phyloP scores from a whole-genome alignment of 2,329 filamentous ascomycete genomes.

The Nemania sp. region DNA sequence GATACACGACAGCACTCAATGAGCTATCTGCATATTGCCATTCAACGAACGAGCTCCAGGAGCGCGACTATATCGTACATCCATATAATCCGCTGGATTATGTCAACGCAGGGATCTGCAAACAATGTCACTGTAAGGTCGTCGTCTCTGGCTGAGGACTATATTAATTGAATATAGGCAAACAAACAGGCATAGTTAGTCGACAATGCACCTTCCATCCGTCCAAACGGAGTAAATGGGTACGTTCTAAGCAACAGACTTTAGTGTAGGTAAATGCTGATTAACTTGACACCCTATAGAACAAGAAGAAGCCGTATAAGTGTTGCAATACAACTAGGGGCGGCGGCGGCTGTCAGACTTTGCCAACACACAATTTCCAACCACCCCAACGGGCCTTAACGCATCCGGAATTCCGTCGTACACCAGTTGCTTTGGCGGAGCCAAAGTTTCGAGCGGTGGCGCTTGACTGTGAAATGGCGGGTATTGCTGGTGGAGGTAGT shows the following conservation, averaged over 20 bases:
- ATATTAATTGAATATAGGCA: slow-evolving; percentile 1
- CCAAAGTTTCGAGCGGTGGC: slow-evolving; percentile 15
- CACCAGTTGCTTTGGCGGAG: slow-evolving; percentile 15
- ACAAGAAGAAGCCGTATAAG: slow-evolving; percentile 11
- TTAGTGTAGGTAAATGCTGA: slow-evolving; percentile 8
- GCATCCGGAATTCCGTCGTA: slow-evolving; percentile 10
- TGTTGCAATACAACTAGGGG: slow-evolving; percentile 7
- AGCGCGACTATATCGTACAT: slow-evolving; percentile 9
- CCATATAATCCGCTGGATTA: slow-evolving; percentile 15
- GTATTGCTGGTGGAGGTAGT: slow-evolving; percentile 5
- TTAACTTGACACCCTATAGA: slow-evolving; percentile 10
- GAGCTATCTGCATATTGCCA: slow-evolving; percentile 19
- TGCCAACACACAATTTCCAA: slow-evolving; percentile 11
- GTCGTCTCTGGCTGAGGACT: neutral
- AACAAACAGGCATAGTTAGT: neutral
- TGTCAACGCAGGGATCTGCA: slow-evolving; percentile 4
- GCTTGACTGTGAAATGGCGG: slow-evolving; percentile 20
- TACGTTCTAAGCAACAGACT: slow-evolving; percentile 9
- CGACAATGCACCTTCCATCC: slow-evolving; percentile 19
- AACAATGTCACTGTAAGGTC: slow-evolving; percentile 3
- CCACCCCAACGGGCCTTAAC: neutral
- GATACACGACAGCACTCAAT: slow-evolving; percentile 2
- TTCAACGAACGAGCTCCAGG: slow-evolving; percentile 13
- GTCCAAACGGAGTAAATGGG: slow-evolving; percentile 11
- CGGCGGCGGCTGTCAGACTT: slow-evolving; percentile 12